A percentile compares a stretch with the other conserved stretches of the same genome.
Evolutionary conservation across 257 asterid genomes (phyloP).

Genomic region (Nicotiana paniculata): DNA sequence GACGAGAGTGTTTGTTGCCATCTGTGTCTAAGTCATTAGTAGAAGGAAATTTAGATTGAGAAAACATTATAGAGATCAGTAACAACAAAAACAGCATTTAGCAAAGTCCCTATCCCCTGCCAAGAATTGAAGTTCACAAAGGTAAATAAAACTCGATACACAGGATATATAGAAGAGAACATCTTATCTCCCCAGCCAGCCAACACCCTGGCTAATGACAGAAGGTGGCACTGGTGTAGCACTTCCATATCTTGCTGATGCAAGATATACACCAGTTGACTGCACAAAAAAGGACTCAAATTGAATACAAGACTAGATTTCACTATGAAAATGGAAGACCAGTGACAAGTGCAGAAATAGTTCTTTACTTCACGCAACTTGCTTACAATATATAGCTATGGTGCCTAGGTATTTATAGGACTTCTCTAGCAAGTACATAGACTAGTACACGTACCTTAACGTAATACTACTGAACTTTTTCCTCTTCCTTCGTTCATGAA

Average conservation of each 20-base stretch:
- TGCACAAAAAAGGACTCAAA: slow-evolving; percentile 14
- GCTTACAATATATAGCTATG: too few species aligned
- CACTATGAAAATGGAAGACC: not conserved
- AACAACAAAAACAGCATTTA: slow-evolving; percentile 59
- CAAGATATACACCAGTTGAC: slow-evolving; percentile 72
- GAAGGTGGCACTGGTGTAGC: slow-evolving; percentile 90
- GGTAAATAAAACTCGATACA: not conserved
- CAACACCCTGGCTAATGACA: slow-evolving; percentile 67
- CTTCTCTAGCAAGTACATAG: too few species aligned
- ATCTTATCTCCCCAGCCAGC: slow-evolving; percentile 58
- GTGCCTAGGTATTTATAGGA: too few species aligned
- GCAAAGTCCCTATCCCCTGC: slow-evolving; percentile 64
- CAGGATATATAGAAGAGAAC: not conserved
- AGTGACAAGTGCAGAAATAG: too few species aligned
- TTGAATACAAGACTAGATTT: not conserved
- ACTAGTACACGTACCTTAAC: too few species aligned
- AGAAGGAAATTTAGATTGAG: not conserved
- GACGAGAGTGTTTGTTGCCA: not conserved
- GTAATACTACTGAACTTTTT: too few species aligned
- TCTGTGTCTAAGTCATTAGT: not conserved
- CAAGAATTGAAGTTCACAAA: not conserved
- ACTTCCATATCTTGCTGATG: slow-evolving; percentile 81
- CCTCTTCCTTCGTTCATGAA: too few species aligned
- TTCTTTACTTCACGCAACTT: too few species aligned
- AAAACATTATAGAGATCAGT: slow-evolving; percentile 18